Base-by-base conservation (phyloP, 441 rosid species). In the Geranium incanum region DNA sequence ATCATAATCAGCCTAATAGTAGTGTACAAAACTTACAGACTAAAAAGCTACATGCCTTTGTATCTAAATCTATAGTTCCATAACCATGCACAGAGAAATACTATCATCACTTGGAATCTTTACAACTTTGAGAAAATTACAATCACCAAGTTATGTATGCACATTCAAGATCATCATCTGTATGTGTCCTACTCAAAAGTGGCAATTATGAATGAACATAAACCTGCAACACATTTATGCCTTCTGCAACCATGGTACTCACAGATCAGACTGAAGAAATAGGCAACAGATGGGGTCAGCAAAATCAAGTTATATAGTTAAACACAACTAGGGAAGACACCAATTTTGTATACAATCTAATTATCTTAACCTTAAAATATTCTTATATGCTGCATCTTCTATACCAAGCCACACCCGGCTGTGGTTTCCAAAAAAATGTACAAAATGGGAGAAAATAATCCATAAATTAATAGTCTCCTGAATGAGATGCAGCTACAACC, bases 401-500 rank as follows among this genome's bases (percentile, higher is more conserved):
- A 60, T 60, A 60, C 65, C 65, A 60, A 18, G 65, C 21, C 12
- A 19, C 9, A 60, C 7, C 65, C 65, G 21, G 65, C 13, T 16
- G 62, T 16, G 33, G 21, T 19, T 60, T 60, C 7, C 65, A 5
- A 60, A 60, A 18, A 60, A 21, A 18, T 18, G 65, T 60, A 60
- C 36, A 60, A 60, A 60, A 60, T 19, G 28, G 65, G 33, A 18
- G 36, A 60, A 59, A 18, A 19, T 60, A 16, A 19, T 60, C 65
- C 21, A 18, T 18, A 8, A 33, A 68, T 70, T 59, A 67, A 70
- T 36, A 33, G 74, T 67, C 55, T 69, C 28, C 72, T 21, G 16
- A 12, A 75, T 71, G 68, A 64, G 63, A 67, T 69, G 39, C 18
- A 72, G 48, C 77, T 74, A 16, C 33, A 43, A 43, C 72, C 71